Base-by-base conservation (phyloP, 2,329 filamentous ascomycete genomes). In the Verticillium nonalfalfae region DNA sequence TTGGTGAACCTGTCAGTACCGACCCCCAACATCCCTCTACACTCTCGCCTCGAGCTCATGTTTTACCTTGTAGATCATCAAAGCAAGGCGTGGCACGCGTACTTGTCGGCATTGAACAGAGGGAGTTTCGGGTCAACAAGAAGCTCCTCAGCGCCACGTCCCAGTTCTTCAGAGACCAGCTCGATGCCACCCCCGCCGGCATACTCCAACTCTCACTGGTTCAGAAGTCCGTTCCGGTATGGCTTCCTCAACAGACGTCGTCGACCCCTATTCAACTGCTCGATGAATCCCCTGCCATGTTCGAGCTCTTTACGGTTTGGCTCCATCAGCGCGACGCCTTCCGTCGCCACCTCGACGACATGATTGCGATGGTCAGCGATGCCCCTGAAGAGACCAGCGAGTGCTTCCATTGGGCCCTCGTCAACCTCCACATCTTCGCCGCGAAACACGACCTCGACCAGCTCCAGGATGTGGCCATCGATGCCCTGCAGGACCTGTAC, bases 401-500 rank as follows among this genome's bases (percentile, higher is more conserved):
- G 57, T 61, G 63, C 35, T 73, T 85, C 4, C 83, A 85, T 70
- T 85, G 82, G 81, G 79, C 81, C 62, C 75, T 86, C 7, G 79
- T 85, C 59, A 78, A 79, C 39, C 74, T 86, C 13, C 84, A 86
- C 67, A 75, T 86, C 59, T 86, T 86, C 70, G 84, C 83, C 54
- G 78, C 82, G 3, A 73, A 77, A 60, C 77, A 84, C 65, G 76
- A 76, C 57, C 73, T 85, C 3, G 71, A 78, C 34, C 74, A 75
- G 9, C 75, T 86, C 9, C 84, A 86, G 67, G 84, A 86, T 69
- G 72, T 78, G 18, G 78, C 81, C 68, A 85, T 85, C 78, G 84
- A 86, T 65, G 79, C 80, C 40, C 72, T 86, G 18, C 84, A 86
- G 69, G 84, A 86, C 66, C 71, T 86, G 15, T 85, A 86, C 68